These are phyloP conservation scores for Oryza glaberrima DNA, from an alignment of 176 grass and related monocot species.

Conservation along the genomic window DNA sequence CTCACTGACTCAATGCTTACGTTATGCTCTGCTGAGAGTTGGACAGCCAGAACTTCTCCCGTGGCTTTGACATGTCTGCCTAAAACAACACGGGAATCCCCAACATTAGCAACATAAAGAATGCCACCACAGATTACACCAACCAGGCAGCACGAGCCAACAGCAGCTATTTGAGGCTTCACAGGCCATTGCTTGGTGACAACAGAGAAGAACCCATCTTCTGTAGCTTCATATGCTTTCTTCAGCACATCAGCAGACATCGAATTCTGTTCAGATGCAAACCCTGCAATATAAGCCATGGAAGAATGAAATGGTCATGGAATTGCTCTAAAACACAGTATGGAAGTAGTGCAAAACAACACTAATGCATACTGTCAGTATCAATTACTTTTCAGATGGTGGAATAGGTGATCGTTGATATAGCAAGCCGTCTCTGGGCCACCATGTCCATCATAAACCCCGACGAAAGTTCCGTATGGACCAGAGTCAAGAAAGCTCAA, in stretches of 20 bases:
- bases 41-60: conserved; percentile 82
- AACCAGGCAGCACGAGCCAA: conserved; percentile 91
- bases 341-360: background rate
- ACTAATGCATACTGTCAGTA: background rate
- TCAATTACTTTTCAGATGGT: conserved; percentile 81
- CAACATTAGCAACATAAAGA: conserved; percentile 83
- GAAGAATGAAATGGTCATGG: conserved; percentile 21
- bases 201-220: conserved; percentile 89
- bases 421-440: conserved; percentile 90
- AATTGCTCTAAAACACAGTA: background rate
- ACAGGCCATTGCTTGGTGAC: conserved; percentile 81
- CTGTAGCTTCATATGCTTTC: conserved; percentile 94
- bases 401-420: conserved; percentile 86
- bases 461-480: conserved; percentile 81
- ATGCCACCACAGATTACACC: conserved; percentile 74
- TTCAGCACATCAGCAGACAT: conserved; percentile 86
- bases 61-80: conserved; percentile 83
- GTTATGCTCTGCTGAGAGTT: conserved; percentile 94
- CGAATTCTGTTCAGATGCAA: conserved; percentile 72
- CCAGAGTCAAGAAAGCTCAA: conserved; percentile 77
- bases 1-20: conserved; percentile 77
- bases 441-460: conserved; percentile 93
- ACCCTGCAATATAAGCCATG: conserved; percentile 62
- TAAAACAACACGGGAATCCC: conserved; percentile 85
- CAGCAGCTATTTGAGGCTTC: conserved; percentile 92